Evolutionary conservation across 2,329 filamentous ascomycete species (phyloP).

Genomic region (Penicillium psychrosexuale): DNA sequence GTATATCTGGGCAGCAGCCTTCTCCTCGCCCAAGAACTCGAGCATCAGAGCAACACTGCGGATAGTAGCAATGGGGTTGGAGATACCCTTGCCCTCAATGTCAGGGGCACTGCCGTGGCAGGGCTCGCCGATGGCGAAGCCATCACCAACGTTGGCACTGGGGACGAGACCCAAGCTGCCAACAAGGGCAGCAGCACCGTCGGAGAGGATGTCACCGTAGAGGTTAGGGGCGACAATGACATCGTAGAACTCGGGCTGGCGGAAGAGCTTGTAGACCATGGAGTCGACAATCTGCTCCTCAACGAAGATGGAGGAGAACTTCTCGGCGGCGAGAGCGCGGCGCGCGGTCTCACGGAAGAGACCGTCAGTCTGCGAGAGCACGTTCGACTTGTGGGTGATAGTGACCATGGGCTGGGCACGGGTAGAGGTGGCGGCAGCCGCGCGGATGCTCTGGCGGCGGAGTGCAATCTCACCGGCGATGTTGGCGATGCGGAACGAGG

Average conservation of each 20-base stretch:
- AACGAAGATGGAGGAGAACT: slow-evolving; percentile 64
- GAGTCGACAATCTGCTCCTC: slow-evolving; percentile 99
- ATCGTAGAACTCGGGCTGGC: slow-evolving; percentile 90
- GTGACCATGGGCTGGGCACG: slow-evolving; percentile 75
- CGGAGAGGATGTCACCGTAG: slow-evolving; percentile 94
- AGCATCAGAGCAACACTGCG: slow-evolving; percentile 91
- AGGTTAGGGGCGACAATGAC: slow-evolving; percentile 97
- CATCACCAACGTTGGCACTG: slow-evolving; percentile 89
- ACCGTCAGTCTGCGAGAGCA: slow-evolving; percentile 92
- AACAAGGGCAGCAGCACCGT: slow-evolving; percentile 90
- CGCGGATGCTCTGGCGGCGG: slow-evolving; percentile 76
- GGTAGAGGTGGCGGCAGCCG: slow-evolving; percentile 47
- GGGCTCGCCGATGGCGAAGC: slow-evolving; percentile 94
- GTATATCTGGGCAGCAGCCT: slow-evolving; percentile 86
- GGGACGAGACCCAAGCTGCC: slow-evolving; percentile 90
- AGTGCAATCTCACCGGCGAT: slow-evolving; percentile 95
- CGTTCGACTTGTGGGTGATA: slow-evolving; percentile 98
- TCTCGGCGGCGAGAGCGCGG: slow-evolving; percentile 63
- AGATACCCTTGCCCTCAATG: slow-evolving; percentile 87
- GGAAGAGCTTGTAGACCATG: slow-evolving; percentile 99
- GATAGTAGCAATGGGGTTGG: slow-evolving; percentile 94
- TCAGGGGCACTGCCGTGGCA: slow-evolving; percentile 96
- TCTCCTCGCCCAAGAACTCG: slow-evolving; percentile 86
- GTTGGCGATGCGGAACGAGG: slow-evolving; percentile 78
- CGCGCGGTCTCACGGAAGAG: slow-evolving; percentile 83